Percentiles rank a stretch among this genome's conserved stretches.
phyloP scores from a whole-genome alignment of 768 basidiomycete species.

The Leccinellum luteum region DNA sequence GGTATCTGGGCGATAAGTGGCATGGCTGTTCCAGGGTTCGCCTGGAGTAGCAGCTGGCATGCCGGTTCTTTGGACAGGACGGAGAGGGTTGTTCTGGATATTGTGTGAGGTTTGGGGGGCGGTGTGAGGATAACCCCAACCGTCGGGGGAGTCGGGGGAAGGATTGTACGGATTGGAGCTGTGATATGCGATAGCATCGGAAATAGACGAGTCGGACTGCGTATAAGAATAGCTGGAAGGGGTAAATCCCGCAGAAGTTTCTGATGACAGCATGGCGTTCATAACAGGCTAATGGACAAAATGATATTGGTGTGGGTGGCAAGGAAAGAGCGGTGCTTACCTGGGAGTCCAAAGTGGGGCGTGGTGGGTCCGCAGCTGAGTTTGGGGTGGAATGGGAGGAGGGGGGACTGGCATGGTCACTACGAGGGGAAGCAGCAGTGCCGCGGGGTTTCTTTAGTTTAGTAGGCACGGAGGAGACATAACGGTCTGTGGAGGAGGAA shows the following conservation, averaged over 20 bases:
- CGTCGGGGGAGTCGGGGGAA: constrained; percentile 43
- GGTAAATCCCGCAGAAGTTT: constrained; percentile 37
- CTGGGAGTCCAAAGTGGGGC: constrained; percentile 41
- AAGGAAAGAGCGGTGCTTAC: constrained; percentile 26
- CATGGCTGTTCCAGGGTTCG: constrained; percentile 25
- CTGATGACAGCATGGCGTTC: constrained; percentile 39
- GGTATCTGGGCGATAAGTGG: constrained; percentile 28
- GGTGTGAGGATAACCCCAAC: constrained; percentile 53
- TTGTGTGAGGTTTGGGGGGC: constrained; percentile 34
- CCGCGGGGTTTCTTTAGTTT: constrained; percentile 37
- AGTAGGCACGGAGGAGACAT: constrained; percentile 44
- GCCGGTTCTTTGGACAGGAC: constrained; percentile 30
- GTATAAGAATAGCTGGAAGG: constrained; percentile 45
- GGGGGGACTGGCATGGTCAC: constrained; percentile 44
- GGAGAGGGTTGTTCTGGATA: constrained; percentile 45
- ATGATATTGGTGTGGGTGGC: neutral
- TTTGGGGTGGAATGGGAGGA: constrained; percentile 47
- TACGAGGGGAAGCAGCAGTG: constrained; percentile 32
- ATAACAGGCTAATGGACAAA: constrained; percentile 26
- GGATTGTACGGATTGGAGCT: constrained; percentile 41
- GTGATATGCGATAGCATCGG: constrained; percentile 43
- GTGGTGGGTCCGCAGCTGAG: constrained; percentile 40
- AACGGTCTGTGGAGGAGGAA: constrained; percentile 66
- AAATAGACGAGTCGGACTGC: constrained; percentile 37
- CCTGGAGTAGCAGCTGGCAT: constrained; percentile 14